Conservation (phyloP, 352 stramenopile genomes). For the Pythium phragmiticola region DNA sequence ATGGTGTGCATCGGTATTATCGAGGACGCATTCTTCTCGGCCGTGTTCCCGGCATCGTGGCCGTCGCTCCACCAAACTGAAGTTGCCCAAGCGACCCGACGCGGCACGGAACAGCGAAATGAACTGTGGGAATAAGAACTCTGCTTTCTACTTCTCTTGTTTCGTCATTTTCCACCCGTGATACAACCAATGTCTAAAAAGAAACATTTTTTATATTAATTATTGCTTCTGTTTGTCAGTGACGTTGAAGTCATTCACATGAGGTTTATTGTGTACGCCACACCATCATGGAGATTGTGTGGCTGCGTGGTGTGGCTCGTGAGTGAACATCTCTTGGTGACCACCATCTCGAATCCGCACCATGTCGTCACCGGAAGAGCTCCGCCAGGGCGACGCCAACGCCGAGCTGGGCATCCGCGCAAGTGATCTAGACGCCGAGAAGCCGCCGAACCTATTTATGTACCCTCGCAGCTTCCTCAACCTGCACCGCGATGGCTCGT, state of each 20-base stretch:
- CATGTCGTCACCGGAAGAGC: not conserved
- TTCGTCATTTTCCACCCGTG: too few relatives aligned
- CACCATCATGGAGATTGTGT: not conserved
- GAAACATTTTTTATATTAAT: too few relatives aligned
- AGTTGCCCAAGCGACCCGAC: constrained; percentile 7
- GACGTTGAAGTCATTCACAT: not conserved
- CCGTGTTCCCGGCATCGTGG: constrained; percentile 70
- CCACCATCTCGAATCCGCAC: not conserved
- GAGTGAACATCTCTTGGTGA: not conserved
- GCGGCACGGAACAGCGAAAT: not conserved
- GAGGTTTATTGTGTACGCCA: not conserved
- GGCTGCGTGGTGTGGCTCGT: not conserved
- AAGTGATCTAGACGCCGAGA: constrained; percentile 53
- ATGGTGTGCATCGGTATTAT: constrained; percentile 91
- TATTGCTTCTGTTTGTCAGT: not conserved
- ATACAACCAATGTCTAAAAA: too few relatives aligned
- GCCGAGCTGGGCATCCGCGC: constrained; percentile 50
- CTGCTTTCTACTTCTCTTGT: too few relatives aligned
- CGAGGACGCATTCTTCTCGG: constrained; percentile 87
- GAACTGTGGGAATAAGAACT: not conserved
- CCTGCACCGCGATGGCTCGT: constrained; percentile 45
- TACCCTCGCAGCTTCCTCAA: constrained; percentile 69
- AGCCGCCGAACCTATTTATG: constrained; percentile 75
- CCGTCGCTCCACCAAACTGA: constrained; percentile 39
- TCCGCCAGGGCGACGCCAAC: constrained; percentile 42